Evolutionary conservation across 495 filamentous ascomycete species (phyloP).

Genomic region (Peziza echinospora): DNA sequence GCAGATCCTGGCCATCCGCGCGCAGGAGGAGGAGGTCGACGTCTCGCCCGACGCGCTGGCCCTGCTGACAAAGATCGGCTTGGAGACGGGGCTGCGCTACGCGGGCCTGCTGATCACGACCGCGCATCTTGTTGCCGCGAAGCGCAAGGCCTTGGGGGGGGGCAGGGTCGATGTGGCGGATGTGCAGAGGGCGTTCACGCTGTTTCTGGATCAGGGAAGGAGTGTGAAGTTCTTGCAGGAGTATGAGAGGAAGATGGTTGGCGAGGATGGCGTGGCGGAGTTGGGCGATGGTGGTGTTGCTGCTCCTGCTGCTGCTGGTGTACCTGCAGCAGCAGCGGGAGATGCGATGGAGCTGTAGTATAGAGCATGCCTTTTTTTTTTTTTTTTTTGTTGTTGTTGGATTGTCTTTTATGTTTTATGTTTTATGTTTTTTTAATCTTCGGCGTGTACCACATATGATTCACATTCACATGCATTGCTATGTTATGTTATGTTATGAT

Average conservation of each 20-base stretch:
- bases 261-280: constrained; percentile 57
- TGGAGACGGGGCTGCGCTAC: constrained; percentile 80
- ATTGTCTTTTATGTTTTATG: no score
- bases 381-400: no score
- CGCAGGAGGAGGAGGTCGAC: constrained; percentile 90
- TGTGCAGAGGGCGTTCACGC: constrained; percentile 73
- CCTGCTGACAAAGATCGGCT: constrained; percentile 80
- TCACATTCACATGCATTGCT: no score
- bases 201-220: constrained; percentile 76
- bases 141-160: constrained; percentile 58
- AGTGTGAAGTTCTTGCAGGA: constrained; percentile 74
- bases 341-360: constrained; percentile 93
- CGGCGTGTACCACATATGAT: no score
- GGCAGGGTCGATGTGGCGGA: constrained; percentile 65
- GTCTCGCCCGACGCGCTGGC: constrained; percentile 71
- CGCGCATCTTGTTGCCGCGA: constrained; percentile 53
- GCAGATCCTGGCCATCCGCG: constrained; percentile 74
- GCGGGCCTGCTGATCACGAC: constrained; percentile 92
- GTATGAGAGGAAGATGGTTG: constrained; percentile 83
- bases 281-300: constrained; percentile 28
- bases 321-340: no score
- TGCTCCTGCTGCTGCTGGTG: constrained; percentile 31
- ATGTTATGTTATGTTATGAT: no score
- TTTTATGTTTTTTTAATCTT: no score
- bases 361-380: no score